Evolutionary conservation across 83 land plant species (phyloP), one percentile per base, ranked within the genome.

Genomic region (Picea abies): DNA sequence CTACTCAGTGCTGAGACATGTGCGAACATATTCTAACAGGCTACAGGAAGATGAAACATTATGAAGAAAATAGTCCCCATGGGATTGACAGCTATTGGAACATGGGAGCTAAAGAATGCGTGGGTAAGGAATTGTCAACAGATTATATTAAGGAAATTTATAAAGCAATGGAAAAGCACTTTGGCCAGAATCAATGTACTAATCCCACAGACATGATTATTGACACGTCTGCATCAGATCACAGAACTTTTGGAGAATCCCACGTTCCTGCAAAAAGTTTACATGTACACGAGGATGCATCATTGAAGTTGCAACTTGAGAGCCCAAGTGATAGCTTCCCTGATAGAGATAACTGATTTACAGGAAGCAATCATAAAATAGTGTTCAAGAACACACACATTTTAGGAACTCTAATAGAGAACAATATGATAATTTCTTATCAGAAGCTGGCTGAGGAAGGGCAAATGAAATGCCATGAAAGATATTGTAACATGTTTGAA

Each of bases 361-460:
- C 62, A 47, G 62, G 79, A 58, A 77, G 52, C 10, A 58, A 77
- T 16, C 63, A 49, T 14, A 77, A 56, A 77, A 1, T 49, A 23
- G 37, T 23, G 23, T 58, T 47, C 61, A 5, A 20, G 6, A 56
- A n/a, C 35, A 52, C 35, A 52, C 58, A 60, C 10, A 77, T 77
- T 77, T 47, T 17, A 52, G 15, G 32, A 52, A 52, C 62, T 19
- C 23, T 56, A 26, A 77, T 60, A 47, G 62, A 77, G 25, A 23
- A 77, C 37, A 25, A 77, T 5, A 26, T 19, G 32, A 26, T 26
- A 29, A 77, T 77, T 77, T 77, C 79, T 52, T 25, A 58, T n/a
- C 62, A 56, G 44, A 77, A 77, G 62, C 7, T 25, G 79, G 62
- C 79, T 56, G 79, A 77, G 37, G 56, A 77, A 49, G 79, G 79